Evolutionary conservation across 352 stramenopile species (phyloP), one percentile per base, ranked within the genome.

Genomic region (Pythium plurisporium): DNA sequence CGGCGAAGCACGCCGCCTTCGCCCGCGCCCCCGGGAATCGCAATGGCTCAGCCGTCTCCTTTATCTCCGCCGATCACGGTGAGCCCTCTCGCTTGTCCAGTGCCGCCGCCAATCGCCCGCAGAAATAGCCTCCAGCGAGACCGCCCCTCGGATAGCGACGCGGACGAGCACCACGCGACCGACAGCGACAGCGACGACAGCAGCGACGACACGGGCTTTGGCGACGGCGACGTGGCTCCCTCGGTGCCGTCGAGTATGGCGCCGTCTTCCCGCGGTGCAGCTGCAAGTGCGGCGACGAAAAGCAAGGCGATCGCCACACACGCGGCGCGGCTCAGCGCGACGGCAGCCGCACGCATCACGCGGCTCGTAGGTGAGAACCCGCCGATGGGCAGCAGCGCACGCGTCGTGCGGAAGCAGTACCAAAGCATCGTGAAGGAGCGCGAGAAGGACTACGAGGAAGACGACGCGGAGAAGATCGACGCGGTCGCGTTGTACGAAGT

Each of bases 401-500:
- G 73, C 30, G 65, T 82, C 8, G 66, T 77, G 30, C 66, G 72
- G 5, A 53, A 58, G 5, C 70, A 82, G 48, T 82, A 79, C 57
- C 67, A 64, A 55, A 82, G 65, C 57, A 44, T 79, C 8, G 57
- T 62, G 3, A 60, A 71, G 43, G 60, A 82, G 63, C 55, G 67
- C 42, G 54, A 71, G 37, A 34, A 60, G 36, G 43, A 60, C 44
- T 55, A 57, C 29, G 34, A 62, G 30, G 43, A 61, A 29, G 42
- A 76, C 63, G 62, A 70, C 64, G 31, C 52, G 25, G 45, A 74
- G 22, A 55, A 59, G 11, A n/a, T 73, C 10, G 71, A 82, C 42
- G 69, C 67, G 2, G 55, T 86, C 26, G 62, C 64, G 46, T 59
- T 75, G 26, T 86, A 82, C 49, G 75, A 86, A 17, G 58, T 86